A percentile compares a stretch with the other conserved stretches of the same genome.
Conservation (phyloP, 352 stramenopile genomes). For the Globisporangium spiculum region DNA sequence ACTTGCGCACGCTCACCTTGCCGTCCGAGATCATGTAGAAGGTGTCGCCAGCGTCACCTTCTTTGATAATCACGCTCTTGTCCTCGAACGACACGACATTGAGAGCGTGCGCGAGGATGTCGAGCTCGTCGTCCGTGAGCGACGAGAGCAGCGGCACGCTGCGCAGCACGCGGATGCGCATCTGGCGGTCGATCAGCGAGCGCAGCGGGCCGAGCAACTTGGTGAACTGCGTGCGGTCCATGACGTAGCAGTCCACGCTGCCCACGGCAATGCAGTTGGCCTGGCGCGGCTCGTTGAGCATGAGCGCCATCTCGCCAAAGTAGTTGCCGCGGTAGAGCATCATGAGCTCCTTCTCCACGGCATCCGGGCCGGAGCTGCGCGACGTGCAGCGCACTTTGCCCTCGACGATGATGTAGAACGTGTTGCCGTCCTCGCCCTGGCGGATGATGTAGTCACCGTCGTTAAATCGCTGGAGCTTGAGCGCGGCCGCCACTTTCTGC, state of each 20-base stretch:
- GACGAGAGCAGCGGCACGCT: constrained; percentile 89
- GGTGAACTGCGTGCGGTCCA: constrained; percentile 88
- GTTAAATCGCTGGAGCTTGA: constrained; percentile 85
- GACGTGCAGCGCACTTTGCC: constrained; percentile 87
- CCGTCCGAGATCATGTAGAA: constrained; percentile 90
- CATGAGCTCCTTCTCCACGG: constrained; percentile 75
- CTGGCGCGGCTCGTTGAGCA: constrained; percentile 83
- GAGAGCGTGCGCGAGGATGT: constrained; percentile 80
- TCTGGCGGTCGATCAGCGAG: constrained; percentile 79
- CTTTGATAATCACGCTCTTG: constrained; percentile 82
- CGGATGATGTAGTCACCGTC: constrained; percentile 92
- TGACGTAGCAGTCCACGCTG: constrained; percentile 88
- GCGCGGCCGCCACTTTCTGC: constrained; percentile 77
- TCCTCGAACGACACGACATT: constrained; percentile 86
- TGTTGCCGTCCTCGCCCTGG: constrained; percentile 93
- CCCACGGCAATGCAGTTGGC: constrained; percentile 81
- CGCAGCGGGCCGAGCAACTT: constrained; percentile 76
- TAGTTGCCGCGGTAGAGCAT: constrained; percentile 77
- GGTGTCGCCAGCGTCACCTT: constrained; percentile 74
- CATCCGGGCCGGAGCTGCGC: constrained; percentile 35
- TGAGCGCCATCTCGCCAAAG: constrained; percentile 88
- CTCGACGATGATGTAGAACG: constrained; percentile 97
- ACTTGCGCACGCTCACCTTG: constrained; percentile 73
- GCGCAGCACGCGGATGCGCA: constrained; percentile 92
- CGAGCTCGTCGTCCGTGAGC: constrained; percentile 85